These are phyloP conservation scores for Pseudocercospora musae DNA, from an alignment of 2,329 filamentous ascomycete genomes.

Conservation along the genomic window DNA sequence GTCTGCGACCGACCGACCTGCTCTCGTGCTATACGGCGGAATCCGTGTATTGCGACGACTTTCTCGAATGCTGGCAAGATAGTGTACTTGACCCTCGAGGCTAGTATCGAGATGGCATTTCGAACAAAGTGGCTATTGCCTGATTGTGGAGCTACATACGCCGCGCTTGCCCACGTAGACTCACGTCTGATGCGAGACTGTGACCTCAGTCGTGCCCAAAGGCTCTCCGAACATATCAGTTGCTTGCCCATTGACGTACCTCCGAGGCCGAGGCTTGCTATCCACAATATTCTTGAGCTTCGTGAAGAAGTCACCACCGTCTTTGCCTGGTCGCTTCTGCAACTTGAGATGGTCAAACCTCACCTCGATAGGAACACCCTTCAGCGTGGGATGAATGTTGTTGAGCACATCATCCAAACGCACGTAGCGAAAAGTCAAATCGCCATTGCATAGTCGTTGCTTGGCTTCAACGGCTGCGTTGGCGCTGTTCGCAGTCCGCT, in stretches of 20 bases:
- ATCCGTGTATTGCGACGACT: no score
- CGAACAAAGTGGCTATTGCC: neutral
- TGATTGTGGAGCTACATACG: neutral
- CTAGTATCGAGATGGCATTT: neutral
- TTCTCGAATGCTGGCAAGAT: no score
- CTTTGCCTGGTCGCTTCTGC: slow-evolving; percentile 3
- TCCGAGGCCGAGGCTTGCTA: slow-evolving; percentile 6
- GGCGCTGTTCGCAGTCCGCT: slow-evolving; percentile 4
- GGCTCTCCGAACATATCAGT: neutral
- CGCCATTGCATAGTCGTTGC: slow-evolving; percentile 15
- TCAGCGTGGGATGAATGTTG: slow-evolving; percentile 15
- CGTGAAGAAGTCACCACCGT: slow-evolving; percentile 10
- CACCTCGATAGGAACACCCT: slow-evolving; percentile 15
- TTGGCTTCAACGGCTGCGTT: slow-evolving; percentile 16
- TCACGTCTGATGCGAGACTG: slow-evolving; percentile 6
- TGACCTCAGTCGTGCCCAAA: slow-evolving; percentile 5
- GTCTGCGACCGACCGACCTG: no score
- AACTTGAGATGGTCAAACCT: slow-evolving; percentile 15
- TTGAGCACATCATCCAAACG: slow-evolving; percentile 20
- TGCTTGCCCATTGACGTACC: slow-evolving; percentile 11
- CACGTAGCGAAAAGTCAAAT: slow-evolving; percentile 21
- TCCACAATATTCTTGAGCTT: slow-evolving; percentile 6
- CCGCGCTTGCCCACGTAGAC: neutral
- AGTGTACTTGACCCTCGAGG: neutral
- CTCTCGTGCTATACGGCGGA: no score